Evolutionary conservation across 257 asterid species (phyloP), one percentile per base, ranked within the genome.

Genomic region (Fraxinus anomala): DNA sequence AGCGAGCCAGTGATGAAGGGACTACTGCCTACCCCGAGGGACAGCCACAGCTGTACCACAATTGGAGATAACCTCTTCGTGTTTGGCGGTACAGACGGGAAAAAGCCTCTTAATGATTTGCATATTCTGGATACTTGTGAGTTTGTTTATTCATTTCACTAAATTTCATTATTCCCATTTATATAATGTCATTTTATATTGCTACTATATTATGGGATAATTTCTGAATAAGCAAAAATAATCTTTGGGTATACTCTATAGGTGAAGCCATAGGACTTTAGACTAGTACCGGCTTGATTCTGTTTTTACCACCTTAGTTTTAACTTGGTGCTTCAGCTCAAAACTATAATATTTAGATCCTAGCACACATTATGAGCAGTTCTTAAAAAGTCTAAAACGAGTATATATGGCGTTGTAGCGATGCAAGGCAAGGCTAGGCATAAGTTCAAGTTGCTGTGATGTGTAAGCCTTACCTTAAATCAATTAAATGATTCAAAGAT

Each of bases 51-150:
- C 84, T 93, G 96, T 83, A 96, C 97, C 42, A 79, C 96, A 47
- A 92, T 96, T 49, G 99, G 98, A 63, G 96, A 96, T 80, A 87
- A 78, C 83, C 89, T 96, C 68, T 91, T 89, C 74, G 88, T 96
- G 54, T 96, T 91, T 80, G 98, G 99, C 54, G 99, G 99, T 75
- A 96, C 98, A 17, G 97, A 92, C 85, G 99, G 98, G 70, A 87
- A 85, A 77, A 82, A 82, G 76, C 97, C 97, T 54, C 95, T 96
- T 63, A 88, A 89, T 21, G 99, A 96, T 82, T 78, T 92, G 91
- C 90, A 88, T 81, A 83, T 92, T 79, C 77, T 96, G 87, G 92
- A 92, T 79, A 92, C 98, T 28, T 40, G 99, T 96, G 82, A 89
- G 95, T 91, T 76, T 26, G 39, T 76, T 68, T 83, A 65, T 36